Conservation (phyloP, 73 alveolate genomes). For the Loxodes magnus region DNA sequence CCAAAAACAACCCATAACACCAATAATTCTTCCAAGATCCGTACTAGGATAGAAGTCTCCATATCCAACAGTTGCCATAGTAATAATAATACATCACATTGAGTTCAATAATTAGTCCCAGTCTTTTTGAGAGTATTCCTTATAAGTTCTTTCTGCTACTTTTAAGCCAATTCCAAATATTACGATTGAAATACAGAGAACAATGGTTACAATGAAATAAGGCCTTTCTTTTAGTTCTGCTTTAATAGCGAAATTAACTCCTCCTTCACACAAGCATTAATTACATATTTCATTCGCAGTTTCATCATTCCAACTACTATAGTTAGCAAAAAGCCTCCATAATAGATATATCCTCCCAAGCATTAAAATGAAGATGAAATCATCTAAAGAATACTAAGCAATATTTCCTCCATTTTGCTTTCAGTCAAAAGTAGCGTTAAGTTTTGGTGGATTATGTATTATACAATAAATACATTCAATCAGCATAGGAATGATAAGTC, state of each 20-base stretch:
- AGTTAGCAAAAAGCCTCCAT: conserved; percentile 44
- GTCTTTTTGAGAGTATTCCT: conserved; percentile 41
- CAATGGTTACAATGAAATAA: conserved; percentile 41
- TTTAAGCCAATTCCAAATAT: conserved; percentile 56
- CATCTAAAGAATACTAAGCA: conserved; percentile 10
- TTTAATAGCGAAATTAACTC: conserved; percentile 57
- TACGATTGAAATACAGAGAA: conserved; percentile 32
- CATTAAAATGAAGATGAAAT: conserved; percentile 8
- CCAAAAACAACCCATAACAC: conserved; percentile 57
- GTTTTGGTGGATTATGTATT: conserved; percentile 14
- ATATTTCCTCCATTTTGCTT: conserved; percentile 13
- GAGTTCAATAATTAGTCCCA: conserved; percentile 85
- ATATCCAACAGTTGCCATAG: conserved; percentile 87
- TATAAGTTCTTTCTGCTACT: conserved; percentile 55
- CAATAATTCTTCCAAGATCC: conserved; percentile 65
- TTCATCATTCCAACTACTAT: conserved; percentile 50
- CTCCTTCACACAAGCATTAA: conserved; percentile 58
- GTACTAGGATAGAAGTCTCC: conserved; percentile 85
- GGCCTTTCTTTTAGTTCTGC: conserved; percentile 66
- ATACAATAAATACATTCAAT: conserved; percentile 8
- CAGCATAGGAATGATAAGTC: conserved; percentile 5
- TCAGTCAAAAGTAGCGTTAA: conserved; percentile 4
- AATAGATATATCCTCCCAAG: conserved; percentile 32
- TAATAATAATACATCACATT: conserved; percentile 76
- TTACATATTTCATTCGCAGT: conserved; percentile 49